Conservation (phyloP, 139 green algal genomes). For the Bryopsis sp. region DNA sequence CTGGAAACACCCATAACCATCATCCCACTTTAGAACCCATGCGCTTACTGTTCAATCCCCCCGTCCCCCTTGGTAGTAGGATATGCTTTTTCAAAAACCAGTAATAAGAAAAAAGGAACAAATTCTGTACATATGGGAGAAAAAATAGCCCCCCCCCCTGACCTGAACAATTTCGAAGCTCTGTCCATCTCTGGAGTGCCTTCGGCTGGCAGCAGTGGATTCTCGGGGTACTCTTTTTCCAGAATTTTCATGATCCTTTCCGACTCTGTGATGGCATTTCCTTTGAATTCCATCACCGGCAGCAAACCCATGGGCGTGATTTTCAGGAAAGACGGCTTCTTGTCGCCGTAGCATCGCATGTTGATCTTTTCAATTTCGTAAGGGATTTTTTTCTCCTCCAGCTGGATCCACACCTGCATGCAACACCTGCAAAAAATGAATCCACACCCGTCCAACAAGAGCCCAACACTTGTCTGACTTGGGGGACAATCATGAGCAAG, state of each 20-base stretch:
- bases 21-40: no score
- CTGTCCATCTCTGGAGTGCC: no score
- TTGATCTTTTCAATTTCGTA: constrained; percentile 87
- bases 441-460: no score
- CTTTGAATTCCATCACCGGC: constrained; percentile 84
- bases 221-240: constrained; percentile 17
- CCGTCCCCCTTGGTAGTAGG: no score
- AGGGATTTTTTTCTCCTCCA: constrained; percentile 94
- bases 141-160: no score
- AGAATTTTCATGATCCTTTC: constrained; percentile 29
- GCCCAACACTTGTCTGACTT: neutral
- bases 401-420: constrained; percentile 72
- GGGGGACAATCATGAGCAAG: neutral
- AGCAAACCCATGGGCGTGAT: constrained; percentile 71
- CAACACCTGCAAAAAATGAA: constrained; percentile 13
- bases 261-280: constrained; percentile 61
- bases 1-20: constrained; percentile 12
- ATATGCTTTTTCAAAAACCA: no score
- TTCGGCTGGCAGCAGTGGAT: constrained; percentile 7
- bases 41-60: no score
- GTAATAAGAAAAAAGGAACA: no score
- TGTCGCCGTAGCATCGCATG: constrained; percentile 93
- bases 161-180: no score
- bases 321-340: constrained; percentile 59
- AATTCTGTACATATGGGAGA: no score